Base-by-base conservation (phyloP, 1,284 basidiomycete genomes). In the Ustilago shanxiensis region DNA sequence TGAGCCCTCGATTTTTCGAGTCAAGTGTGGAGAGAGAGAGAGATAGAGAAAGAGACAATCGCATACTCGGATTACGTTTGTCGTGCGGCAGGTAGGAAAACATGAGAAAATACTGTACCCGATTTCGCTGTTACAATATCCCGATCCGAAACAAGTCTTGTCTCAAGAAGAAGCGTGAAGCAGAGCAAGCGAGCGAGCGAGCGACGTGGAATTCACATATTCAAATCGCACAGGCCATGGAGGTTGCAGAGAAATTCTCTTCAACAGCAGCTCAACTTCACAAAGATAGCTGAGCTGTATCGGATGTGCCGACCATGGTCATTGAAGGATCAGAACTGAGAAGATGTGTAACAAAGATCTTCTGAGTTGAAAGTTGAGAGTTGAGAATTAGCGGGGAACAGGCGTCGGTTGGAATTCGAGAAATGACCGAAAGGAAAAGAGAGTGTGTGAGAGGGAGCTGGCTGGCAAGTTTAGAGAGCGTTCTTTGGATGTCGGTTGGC, bases 171-270 rank as follows among this genome's bases (percentile, higher is more conserved):
- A 57, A 57, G 20, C 14, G 7, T 13, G 9, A 22, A 20, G 33
- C 33, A n/a, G n/a, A n/a, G n/a, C n/a, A n/a, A n/a, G n/a, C n/a
- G 52, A 54, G 31, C 52, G 2, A 58, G 26, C 16, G 44, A 24
- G 26, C 44, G 44, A 61, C 53, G 45, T 55, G 52, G 60, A 54
- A 41, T 28, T 35, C 5, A 11, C 11, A 33, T 33, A 33, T 5
- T 33, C 31, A 33, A 51, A 61, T 49, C 52, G 53, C 60, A 62
- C 60, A 62, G 60, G 53, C 53, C 60, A 62, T 44, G 44, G 18
- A 44, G 6, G 20, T 7, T 6, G 31, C 31, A 33, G 31, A 6
- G 41, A 44, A n/a, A n/a, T n/a, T n/a, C n/a, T 7, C 6, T 44
- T 2, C n/a, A 5, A 44, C 11, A 8, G 35, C 13, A 37, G 14